These are phyloP conservation scores for Gastroboletus turbinatus DNA, from an alignment of 1,284 basidiomycete genomes.

Conservation along the genomic window DNA sequence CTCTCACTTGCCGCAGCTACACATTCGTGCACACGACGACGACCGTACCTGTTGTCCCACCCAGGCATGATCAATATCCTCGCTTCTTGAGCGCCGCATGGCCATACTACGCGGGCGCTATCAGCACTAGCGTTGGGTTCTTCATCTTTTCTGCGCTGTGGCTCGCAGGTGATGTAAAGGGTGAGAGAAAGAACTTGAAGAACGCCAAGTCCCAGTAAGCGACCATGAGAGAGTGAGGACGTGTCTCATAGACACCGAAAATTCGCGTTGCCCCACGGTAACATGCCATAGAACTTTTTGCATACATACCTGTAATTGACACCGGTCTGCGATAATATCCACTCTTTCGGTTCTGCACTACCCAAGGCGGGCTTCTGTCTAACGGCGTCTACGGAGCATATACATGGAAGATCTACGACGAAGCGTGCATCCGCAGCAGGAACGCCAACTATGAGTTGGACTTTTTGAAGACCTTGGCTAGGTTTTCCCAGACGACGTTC, in stretches of 20 bases:
- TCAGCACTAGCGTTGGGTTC: slow-evolving; percentile 84
- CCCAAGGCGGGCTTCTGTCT: slow-evolving; percentile 8
- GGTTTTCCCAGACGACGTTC: slow-evolving; percentile 85
- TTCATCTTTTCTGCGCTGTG: slow-evolving; percentile 83
- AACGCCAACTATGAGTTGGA: slow-evolving; percentile 18
- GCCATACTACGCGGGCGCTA: slow-evolving; percentile 91
- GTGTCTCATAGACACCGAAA: slow-evolving; percentile 1
- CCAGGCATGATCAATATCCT: slow-evolving; percentile 92
- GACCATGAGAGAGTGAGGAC: background rate
- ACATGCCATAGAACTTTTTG: slow-evolving; percentile 7
- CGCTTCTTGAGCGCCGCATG: slow-evolving; percentile 92
- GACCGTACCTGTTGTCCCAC: slow-evolving; percentile 87
- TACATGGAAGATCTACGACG: slow-evolving; percentile 30
- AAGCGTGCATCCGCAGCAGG: background rate
- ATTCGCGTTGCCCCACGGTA: slow-evolving; percentile 3
- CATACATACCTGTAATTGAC: slow-evolving; percentile 26
- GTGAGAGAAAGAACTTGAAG: slow-evolving; percentile 45
- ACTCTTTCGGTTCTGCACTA: background rate
- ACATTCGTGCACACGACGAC: slow-evolving; percentile 72
- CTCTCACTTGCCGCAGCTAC: slow-evolving; percentile 46
- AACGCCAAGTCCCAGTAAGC: slow-evolving; percentile 52
- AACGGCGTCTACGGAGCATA: slow-evolving; percentile 21
- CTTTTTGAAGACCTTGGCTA: slow-evolving; percentile 59
- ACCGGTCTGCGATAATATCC: slow-evolving; percentile 5
- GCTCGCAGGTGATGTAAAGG: slow-evolving; percentile 70